Percentiles rank a stretch among this genome's conserved stretches.
Evolutionary conservation across 345 rosid species (phyloP).

Genomic region (Salix koriyanagi): DNA sequence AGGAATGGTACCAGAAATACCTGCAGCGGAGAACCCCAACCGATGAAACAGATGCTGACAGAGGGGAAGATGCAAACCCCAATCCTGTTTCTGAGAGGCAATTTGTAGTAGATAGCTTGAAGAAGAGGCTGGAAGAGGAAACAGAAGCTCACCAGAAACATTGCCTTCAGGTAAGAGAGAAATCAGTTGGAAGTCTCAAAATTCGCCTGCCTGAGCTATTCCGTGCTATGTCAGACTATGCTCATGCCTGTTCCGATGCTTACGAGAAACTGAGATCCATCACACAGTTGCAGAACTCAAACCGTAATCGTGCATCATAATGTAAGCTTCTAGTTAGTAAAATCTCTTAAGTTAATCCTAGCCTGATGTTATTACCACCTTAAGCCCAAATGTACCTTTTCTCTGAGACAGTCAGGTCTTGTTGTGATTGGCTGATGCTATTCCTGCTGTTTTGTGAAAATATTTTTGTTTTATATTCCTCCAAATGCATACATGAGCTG

Average conservation of each 20-base stretch:
- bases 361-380: background rate
- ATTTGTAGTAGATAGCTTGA: constrained; percentile 59
- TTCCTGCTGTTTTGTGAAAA: background rate
- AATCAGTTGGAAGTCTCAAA: constrained; percentile 77
- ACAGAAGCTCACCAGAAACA: constrained; percentile 60
- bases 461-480: background rate
- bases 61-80: constrained; percentile 47
- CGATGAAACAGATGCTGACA: constrained; percentile 43
- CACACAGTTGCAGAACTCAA: constrained; percentile 34
- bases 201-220: constrained; percentile 79
- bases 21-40: constrained; percentile 48
- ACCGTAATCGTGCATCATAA: constrained; percentile 13
- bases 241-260: constrained; percentile 61
- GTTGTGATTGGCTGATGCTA: background rate
- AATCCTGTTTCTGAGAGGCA: constrained; percentile 72
- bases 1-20: constrained; percentile 83
- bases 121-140: constrained; percentile 72
- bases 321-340: constrained; percentile 6
- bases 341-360: background rate
- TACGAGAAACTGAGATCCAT: constrained; percentile 56
- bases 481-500: background rate
- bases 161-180: constrained; percentile 86
- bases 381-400: background rate
- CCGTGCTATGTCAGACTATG: constrained; percentile 68
- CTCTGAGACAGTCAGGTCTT: background rate